phyloP scores from a whole-genome alignment of 2,329 filamentous ascomycete species.

The Fusarium vanettenii region DNA sequence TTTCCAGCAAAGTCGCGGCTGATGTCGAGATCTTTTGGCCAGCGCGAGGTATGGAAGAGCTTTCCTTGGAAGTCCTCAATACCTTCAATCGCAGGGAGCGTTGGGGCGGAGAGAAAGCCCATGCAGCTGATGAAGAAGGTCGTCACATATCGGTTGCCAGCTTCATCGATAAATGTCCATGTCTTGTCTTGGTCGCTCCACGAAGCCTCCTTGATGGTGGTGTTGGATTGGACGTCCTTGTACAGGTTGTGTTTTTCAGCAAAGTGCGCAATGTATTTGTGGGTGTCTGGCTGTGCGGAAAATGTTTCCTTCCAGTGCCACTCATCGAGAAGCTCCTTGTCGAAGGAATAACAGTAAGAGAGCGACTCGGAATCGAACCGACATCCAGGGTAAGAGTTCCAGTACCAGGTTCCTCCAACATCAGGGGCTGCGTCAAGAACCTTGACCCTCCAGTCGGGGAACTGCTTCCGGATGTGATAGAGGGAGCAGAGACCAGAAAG shows the following conservation, averaged over 20 bases:
- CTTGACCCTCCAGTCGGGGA: constrained; percentile 33
- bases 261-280: background rate
- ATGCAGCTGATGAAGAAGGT: background rate
- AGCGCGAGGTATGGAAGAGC: background rate
- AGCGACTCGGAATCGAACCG: constrained; percentile 53
- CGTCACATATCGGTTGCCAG: background rate
- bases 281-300: constrained; percentile 39
- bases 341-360: constrained; percentile 50
- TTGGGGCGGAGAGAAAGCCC: background rate
- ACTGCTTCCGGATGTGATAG: constrained; percentile 51
- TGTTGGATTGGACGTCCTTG: background rate
- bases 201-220: background rate
- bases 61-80: background rate
- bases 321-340: constrained; percentile 30
- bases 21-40: background rate
- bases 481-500: constrained; percentile 55
- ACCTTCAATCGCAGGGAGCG: background rate
- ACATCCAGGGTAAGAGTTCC: constrained; percentile 45
- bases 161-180: background rate
- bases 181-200: background rate
- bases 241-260: background rate
- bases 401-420: constrained; percentile 43
- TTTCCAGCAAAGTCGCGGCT: background rate
- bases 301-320: constrained; percentile 53
- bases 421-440: constrained; percentile 32